A percentile compares a stretch with the other conserved stretches of the same genome.
phyloP scores from a whole-genome alignment of 768 basidiomycete species.

The Phallus indusiatus region DNA sequence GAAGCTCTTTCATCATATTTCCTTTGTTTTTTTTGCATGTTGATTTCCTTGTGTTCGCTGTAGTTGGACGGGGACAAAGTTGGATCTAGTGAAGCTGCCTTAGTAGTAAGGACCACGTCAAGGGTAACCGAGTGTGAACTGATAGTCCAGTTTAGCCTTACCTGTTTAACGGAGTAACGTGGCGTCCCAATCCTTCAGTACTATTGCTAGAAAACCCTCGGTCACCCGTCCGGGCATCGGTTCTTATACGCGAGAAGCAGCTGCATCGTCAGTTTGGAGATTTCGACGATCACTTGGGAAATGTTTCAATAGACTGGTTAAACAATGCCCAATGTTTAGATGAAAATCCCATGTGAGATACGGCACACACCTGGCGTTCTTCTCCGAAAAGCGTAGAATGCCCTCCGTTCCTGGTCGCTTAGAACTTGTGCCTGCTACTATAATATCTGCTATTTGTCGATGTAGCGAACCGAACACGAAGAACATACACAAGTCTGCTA shows the following conservation, averaged over 20 bases:
- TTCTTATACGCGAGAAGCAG: conserved; percentile 39
- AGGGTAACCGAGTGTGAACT: too few relatives aligned
- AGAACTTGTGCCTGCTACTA: too few relatives aligned
- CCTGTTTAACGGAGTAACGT: conserved; percentile 30
- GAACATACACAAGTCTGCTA: too few relatives aligned
- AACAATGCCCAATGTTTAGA: conserved; percentile 24
- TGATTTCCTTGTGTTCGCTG: conserved; percentile 8
- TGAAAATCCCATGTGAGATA: background rate
- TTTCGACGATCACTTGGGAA: conserved; percentile 77
- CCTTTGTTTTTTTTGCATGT: conserved; percentile 10
- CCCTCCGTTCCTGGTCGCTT: too few relatives aligned
- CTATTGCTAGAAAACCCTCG: conserved; percentile 41
- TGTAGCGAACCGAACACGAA: too few relatives aligned
- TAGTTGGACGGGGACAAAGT: conserved; percentile 57
- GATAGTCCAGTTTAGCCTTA: too few relatives aligned
- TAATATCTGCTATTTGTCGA: too few relatives aligned
- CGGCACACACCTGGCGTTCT: too few relatives aligned
- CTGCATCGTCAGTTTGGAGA: conserved; percentile 58
- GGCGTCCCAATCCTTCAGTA: conserved; percentile 38
- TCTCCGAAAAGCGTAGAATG: too few relatives aligned
- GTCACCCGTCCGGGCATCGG: conserved; percentile 37
- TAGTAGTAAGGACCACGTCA: conserved; percentile 40
- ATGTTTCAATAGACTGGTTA: conserved; percentile 47
- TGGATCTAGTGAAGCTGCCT: conserved; percentile 39
- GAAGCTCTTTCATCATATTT: too few relatives aligned